A percentile compares a stretch with the other conserved stretches of the same genome.
Evolutionary conservation across 805 yeast species (phyloP).

Genomic region (Dipodascus albidus): DNA sequence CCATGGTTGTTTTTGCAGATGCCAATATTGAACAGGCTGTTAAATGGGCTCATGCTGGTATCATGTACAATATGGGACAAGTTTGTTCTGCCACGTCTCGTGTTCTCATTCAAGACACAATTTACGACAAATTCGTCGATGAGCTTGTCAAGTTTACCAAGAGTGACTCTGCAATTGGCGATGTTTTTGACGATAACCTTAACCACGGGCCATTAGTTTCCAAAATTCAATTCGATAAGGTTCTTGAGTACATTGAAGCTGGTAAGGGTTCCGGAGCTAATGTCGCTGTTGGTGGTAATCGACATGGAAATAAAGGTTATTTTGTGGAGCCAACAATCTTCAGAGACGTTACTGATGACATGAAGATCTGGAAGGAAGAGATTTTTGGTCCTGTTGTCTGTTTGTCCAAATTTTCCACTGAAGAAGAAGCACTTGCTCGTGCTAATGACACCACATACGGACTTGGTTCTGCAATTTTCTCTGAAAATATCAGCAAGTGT

Average conservation of each 20-base stretch:
- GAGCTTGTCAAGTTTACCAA: conserved; percentile 43
- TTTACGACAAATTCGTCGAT: conserved; percentile 65
- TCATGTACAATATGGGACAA: conserved; percentile 91
- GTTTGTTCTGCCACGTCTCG: conserved; percentile 94
- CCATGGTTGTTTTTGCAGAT: conserved; percentile 79
- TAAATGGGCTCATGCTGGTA: conserved; percentile 65
- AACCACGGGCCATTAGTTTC: conserved; percentile 93
- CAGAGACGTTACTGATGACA: conserved; percentile 64
- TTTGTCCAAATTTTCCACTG: conserved; percentile 66
- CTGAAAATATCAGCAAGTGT: conserved; percentile 63
- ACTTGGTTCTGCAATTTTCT: conserved; percentile 68
- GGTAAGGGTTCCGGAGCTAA: conserved; percentile 83
- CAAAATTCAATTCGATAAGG: conserved; percentile 63
- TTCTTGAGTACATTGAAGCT: conserved; percentile 60
- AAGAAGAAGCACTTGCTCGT: conserved; percentile 64
- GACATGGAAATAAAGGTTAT: conserved; percentile 41
- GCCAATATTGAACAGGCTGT: conserved; percentile 71
- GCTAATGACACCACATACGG: conserved; percentile 84
- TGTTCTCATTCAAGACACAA: conserved; percentile 72
- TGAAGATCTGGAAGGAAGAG: conserved; percentile 76
- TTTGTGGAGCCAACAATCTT: conserved; percentile 65
- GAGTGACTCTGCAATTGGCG: conserved; percentile 53
- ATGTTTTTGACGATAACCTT: conserved; percentile 67
- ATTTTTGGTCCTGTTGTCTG: conserved; percentile 92
- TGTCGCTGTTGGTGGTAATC: conserved; percentile 70